A percentile compares a stretch with the other conserved stretches of the same genome.
phyloP scores from a whole-genome alignment of 805 yeast genomes.

The Candida peoriensis region DNA sequence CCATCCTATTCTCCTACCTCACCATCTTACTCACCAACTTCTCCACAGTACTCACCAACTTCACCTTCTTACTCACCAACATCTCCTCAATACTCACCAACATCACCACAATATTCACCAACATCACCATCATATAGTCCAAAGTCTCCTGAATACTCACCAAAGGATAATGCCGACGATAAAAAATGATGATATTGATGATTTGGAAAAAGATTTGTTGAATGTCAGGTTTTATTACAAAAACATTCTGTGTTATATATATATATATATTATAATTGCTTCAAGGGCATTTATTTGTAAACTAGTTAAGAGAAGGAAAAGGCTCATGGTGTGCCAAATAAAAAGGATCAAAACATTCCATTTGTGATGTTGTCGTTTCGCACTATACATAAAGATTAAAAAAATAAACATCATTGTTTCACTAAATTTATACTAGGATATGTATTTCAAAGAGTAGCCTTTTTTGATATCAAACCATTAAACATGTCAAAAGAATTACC shows the following conservation, averaged over 20 bases:
- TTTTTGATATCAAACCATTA: constrained; percentile 74
- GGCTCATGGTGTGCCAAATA: too few species aligned
- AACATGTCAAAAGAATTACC: constrained; percentile 97
- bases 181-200: constrained; percentile 6
- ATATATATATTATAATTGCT: too few species aligned
- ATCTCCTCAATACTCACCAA: constrained; percentile 36
- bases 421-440: background rate
- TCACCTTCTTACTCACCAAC: constrained; percentile 44
- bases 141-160: constrained; percentile 35
- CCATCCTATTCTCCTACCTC: constrained; percentile 49
- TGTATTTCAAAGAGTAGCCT: constrained; percentile 23
- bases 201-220: too few species aligned
- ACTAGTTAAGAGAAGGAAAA: too few species aligned
- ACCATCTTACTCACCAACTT: constrained; percentile 54
- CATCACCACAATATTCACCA: constrained; percentile 41
- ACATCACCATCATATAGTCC: constrained; percentile 42
- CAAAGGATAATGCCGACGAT: constrained; percentile 23
- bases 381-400: background rate
- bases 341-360: too few species aligned
- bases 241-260: constrained; percentile 1
- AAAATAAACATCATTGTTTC: too few species aligned
- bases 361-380: too few species aligned
- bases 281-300: too few species aligned
- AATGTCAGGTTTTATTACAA: too few species aligned
- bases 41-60: constrained; percentile 63